Evolutionary conservation across 768 basidiomycete species (phyloP), one percentile per base, ranked within the genome.

Genomic region (Naganishia friedmannii): DNA sequence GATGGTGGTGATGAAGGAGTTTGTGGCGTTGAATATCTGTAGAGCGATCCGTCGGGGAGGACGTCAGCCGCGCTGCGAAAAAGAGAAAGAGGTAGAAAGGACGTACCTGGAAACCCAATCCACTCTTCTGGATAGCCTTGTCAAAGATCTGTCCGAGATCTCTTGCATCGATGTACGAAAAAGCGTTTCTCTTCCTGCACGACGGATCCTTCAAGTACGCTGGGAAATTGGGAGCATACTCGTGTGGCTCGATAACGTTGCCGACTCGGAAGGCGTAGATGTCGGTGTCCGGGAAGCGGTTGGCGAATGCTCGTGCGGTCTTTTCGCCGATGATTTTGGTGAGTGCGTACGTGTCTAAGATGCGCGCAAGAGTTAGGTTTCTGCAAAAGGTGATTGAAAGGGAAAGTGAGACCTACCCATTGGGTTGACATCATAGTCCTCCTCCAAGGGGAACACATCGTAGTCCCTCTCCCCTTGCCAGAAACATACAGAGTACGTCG

Each of bases 121-220:
- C 79, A 46, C 69, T 71, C 60, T 70, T 78, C 53, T 75, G 57
- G 23, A 77, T 53, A 32, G 76, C 76, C 29, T 72, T 71, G 71
- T 80, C 68, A 72, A 76, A 78, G 65, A 80, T 71, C 71, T 80
- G 70, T 2, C 79, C 79, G 15, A 80, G 65, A 69, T 80, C 79
- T 53, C 79, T 71, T 13, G 79, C 79, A 70, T 80, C 79, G 65
- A 80, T 77, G 58, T 80, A 80, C 48, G 75, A 76, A 76, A 77
- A 80, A 1, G 79, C 79, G 54, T 78, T 78, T 53, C 79, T 66
- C 70, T 78, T 80, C 65, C 79, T 66, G 26, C 66, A 56, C 1
- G 73, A 66, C 29, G 75, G 76, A 54, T 79, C 76, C 28, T 66
- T 69, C 32, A 78, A 57, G 73, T 74, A 79, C 10, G 37, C 60